Conservation (phyloP, 345 rosid species). For the Aurinia saxatilis region DNA sequence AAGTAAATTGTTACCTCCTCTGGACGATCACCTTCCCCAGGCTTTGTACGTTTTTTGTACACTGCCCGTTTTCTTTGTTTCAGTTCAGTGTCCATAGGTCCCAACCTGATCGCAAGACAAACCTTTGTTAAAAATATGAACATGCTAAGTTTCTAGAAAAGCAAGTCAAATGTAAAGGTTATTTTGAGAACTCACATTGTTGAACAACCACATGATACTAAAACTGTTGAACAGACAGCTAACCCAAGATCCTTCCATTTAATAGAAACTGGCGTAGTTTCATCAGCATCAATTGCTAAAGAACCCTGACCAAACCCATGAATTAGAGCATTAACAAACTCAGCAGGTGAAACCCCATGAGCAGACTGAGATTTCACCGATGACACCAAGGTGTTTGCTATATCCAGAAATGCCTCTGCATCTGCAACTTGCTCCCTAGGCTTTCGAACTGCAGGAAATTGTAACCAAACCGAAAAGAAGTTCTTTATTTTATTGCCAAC, state of each 20-base stretch:
- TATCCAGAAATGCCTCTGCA: constrained; percentile 79
- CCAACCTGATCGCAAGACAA: constrained; percentile 48
- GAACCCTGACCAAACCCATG: constrained; percentile 41
- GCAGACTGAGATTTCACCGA: constrained; percentile 64
- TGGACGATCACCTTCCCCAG: constrained; percentile 50
- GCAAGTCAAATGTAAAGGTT: neutral
- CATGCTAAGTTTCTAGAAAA: neutral
- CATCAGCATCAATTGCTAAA: constrained; percentile 29
- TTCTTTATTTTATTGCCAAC: neutral
- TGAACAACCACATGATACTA: constrained; percentile 45
- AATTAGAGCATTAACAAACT: constrained; percentile 49
- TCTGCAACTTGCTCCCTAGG: constrained; percentile 94
- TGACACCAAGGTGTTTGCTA: constrained; percentile 55
- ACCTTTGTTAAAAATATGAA: neutral
- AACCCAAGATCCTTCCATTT: constrained; percentile 73
- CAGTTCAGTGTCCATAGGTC: constrained; percentile 77
- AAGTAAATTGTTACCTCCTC: constrained; percentile 52
- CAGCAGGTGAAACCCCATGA: constrained; percentile 56
- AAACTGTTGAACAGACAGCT: constrained; percentile 46
- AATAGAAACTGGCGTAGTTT: constrained; percentile 35
- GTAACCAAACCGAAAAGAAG: neutral
- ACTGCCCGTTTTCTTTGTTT: constrained; percentile 52
- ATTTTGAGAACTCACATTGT: constrained; percentile 61
- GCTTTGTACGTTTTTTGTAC: constrained; percentile 42
- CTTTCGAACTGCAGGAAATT: constrained; percentile 43